Evolutionary conservation across 2,329 filamentous ascomycete genomes (phyloP).

Genomic region (Aspergillus arachidicola): DNA sequence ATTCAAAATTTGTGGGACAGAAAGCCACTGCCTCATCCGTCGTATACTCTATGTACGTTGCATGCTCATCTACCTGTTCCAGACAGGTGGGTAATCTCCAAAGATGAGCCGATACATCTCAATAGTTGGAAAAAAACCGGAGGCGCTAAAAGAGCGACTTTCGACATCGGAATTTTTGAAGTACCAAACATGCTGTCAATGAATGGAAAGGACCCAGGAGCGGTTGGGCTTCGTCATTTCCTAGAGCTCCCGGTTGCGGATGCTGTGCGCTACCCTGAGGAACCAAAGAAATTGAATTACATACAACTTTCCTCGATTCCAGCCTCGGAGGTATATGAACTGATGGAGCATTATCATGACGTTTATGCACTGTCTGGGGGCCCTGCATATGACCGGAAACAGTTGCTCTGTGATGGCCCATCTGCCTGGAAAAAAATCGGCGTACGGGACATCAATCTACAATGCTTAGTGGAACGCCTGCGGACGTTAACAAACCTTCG

Average conservation of each 20-base stretch:
- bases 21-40: constrained; percentile 42
- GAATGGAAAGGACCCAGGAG: constrained; percentile 50
- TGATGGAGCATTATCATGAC: constrained; percentile 37
- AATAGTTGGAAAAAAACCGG: constrained; percentile 27
- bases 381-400: constrained; percentile 38
- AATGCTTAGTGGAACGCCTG: constrained; percentile 37
- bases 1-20: constrained; percentile 47
- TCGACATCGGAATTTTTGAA: constrained; percentile 50
- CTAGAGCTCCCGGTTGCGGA: constrained; percentile 51
- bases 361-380: constrained; percentile 33
- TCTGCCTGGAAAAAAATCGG: constrained; percentile 46
- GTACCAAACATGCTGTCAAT: constrained; percentile 52
- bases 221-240: constrained; percentile 51
- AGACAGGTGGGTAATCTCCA: constrained; percentile 35
- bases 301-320: constrained; percentile 29
- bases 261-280: constrained; percentile 26
- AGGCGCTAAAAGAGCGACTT: constrained; percentile 40
- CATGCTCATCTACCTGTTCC: constrained; percentile 49
- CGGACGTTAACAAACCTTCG: constrained; percentile 37
- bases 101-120: constrained; percentile 28
- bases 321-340: constrained; percentile 35
- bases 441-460: constrained; percentile 40
- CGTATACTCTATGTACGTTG: constrained; percentile 45
- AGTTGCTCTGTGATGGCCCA: constrained; percentile 41
- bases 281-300: constrained; percentile 23